These are phyloP conservation scores for Rhododendron griersonianum DNA, from an alignment of 148 eudicot genomes.

Conservation along the genomic window DNA sequence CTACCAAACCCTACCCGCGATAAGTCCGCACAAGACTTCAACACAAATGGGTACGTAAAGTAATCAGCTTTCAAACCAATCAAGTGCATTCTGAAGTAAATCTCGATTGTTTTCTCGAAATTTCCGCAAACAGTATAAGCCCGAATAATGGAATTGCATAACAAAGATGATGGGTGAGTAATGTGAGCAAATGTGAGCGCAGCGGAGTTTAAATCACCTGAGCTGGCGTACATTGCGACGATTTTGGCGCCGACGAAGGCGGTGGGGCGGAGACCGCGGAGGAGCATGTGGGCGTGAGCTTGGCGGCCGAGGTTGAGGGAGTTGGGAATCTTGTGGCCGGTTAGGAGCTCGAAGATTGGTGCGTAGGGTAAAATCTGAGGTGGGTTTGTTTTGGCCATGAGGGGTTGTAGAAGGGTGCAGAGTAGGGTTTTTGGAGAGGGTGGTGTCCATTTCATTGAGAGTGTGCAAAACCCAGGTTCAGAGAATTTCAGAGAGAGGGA, in stretches of 20 bases:
- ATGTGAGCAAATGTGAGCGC: constrained; percentile 6
- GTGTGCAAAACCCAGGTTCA: not conserved
- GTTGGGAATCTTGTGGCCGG: constrained; percentile 21
- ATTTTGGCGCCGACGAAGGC: constrained; percentile 38
- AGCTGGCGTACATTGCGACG: constrained; percentile 54
- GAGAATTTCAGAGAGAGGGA: not conserved
- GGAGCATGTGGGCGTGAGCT: constrained; percentile 32
- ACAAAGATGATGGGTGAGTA: constrained; percentile 17
- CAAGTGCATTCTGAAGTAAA: constrained; percentile 21
- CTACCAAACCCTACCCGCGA: constrained; percentile 19
- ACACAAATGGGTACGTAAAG: constrained; percentile 49
- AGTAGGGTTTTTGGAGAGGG: constrained; percentile 14
- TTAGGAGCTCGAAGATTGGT: constrained; percentile 36
- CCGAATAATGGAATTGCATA: constrained; percentile 45
- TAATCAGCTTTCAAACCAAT: constrained; percentile 24
- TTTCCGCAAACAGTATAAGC: constrained; percentile 23
- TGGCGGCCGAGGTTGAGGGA: constrained; percentile 37
- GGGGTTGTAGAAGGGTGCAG: constrained; percentile 18
- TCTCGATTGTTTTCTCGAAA: constrained; percentile 11
- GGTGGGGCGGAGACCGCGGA: constrained; percentile 24
- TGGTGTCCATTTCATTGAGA: constrained; percentile 24
- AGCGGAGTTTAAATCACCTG: constrained; percentile 38
- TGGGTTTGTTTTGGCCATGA: constrained; percentile 8
- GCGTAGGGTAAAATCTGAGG: constrained; percentile 18
- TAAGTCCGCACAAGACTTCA: constrained; percentile 37